Percentiles rank a stretch among this genome's conserved stretches.
These are phyloP conservation scores for Medicago ruthenica DNA, from an alignment of 306 rosid species.

Conservation along the genomic window DNA sequence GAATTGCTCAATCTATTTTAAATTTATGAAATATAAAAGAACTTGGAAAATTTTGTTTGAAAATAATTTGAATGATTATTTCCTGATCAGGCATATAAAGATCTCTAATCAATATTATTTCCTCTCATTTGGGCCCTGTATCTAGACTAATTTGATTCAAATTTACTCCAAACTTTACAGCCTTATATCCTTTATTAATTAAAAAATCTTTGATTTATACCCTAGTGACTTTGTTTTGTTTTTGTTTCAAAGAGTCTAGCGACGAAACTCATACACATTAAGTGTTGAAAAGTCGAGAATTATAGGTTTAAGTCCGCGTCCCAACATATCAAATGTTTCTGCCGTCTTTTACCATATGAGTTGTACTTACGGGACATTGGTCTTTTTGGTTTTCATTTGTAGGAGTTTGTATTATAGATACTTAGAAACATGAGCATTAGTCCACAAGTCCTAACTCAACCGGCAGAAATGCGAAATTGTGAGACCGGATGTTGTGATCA, in stretches of 20 bases:
- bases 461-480: no score
- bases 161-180: slow-evolving; percentile 52
- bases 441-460: no score
- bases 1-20: not conserved
- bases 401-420: slow-evolving; percentile 7
- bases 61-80: not conserved
- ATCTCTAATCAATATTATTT: slow-evolving; percentile 32
- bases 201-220: slow-evolving; percentile 27
- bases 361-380: no score
- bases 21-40: slow-evolving; percentile 1
- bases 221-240: slow-evolving; percentile 28
- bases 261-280: no score
- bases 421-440: not conserved
- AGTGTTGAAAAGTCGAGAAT: no score
- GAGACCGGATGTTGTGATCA: no score
- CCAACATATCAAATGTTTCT: no score
- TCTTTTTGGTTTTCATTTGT: slow-evolving; percentile 34
- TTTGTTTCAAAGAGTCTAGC: no score
- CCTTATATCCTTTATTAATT: slow-evolving; percentile 26
- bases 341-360: no score
- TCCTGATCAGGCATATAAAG: slow-evolving; percentile 25
- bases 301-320: no score
- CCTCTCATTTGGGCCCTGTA: slow-evolving; percentile 43
- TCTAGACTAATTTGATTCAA: slow-evolving; percentile 52
- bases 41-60: not conserved